Evolutionary conservation across 1,284 basidiomycete genomes (phyloP).

Genomic region (Baeospora myosura): DNA sequence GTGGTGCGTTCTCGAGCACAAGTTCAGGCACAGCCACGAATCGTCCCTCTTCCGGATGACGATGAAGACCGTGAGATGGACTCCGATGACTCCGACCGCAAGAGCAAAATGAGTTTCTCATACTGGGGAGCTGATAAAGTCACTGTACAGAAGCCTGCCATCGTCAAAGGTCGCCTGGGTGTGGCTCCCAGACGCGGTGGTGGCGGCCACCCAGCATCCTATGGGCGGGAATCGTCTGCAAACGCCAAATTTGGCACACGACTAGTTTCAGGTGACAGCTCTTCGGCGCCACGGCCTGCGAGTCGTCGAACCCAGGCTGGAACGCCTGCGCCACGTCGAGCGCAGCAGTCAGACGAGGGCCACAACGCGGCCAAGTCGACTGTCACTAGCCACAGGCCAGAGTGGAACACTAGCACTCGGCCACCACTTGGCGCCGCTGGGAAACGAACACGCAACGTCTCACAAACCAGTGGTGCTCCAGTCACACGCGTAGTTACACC

Average conservation of each 20-base stretch:
- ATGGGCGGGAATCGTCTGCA: constrained; percentile 72
- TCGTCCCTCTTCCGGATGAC: constrained; percentile 66
- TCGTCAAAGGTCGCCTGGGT: constrained; percentile 40
- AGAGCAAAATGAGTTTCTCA: constrained; percentile 87
- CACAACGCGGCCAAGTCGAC: constrained; percentile 59
- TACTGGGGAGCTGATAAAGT: constrained; percentile 86
- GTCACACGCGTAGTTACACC: constrained; percentile 27
- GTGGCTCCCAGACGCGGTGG: constrained; percentile 39
- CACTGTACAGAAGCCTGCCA: constrained; percentile 69
- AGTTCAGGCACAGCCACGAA: constrained; percentile 57
- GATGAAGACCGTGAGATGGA: constrained; percentile 51
- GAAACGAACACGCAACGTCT: constrained; percentile 60
- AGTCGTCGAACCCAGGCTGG: constrained; percentile 48
- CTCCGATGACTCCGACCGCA: constrained; percentile 78
- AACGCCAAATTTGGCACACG: constrained; percentile 81
- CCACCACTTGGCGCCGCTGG: constrained; percentile 26
- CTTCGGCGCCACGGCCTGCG: constrained; percentile 45
- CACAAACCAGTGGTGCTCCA: constrained; percentile 55
- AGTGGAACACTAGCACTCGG: constrained; percentile 62
- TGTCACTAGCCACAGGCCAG: constrained; percentile 47
- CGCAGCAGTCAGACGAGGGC: constrained; percentile 43
- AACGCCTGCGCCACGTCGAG: constrained; percentile 44
- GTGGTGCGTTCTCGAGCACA: constrained; percentile 63
- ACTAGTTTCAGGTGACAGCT: constrained; percentile 50
- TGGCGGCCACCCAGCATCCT: constrained; percentile 42